These are phyloP conservation scores for Pterocarpus santalinus DNA, from an alignment of 306 rosid genomes.

Conservation along the genomic window DNA sequence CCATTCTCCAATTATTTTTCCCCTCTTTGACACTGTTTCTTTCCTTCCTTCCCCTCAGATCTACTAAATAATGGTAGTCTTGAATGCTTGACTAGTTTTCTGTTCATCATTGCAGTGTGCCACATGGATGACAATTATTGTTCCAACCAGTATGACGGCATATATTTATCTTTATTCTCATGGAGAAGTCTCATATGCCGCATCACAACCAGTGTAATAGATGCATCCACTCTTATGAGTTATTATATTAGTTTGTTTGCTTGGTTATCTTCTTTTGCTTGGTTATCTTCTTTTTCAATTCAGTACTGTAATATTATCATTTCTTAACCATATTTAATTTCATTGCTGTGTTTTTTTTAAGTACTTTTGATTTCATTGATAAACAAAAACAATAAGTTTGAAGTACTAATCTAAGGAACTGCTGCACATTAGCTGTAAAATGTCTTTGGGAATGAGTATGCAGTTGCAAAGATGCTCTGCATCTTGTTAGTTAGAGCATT, in stretches of 20 bases:
- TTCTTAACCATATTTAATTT: constrained; percentile 12
- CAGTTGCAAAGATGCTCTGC: constrained; percentile 10
- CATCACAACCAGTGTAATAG: constrained; percentile 99
- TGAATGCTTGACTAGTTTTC: constrained; percentile 34
- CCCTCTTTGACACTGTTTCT: background rate
- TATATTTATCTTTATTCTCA: constrained; percentile 95
- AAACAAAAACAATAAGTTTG: constrained; percentile 32
- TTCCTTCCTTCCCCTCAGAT: background rate
- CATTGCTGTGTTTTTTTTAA: background rate
- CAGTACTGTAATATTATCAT: background rate
- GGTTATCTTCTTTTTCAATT: constrained; percentile 38
- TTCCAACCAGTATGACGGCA: constrained; percentile 96
- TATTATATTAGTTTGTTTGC: constrained; percentile 33
- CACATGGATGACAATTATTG: constrained; percentile 96
- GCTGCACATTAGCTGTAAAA: constrained; percentile 17
- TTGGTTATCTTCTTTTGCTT: constrained; percentile 35
- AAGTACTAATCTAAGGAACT: constrained; percentile 22
- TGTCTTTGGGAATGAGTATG: constrained; percentile 26
- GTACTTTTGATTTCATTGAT: background rate
- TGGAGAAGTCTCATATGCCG: constrained; percentile 97
- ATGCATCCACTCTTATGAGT: constrained; percentile 72
- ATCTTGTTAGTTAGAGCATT: constrained; percentile 35
- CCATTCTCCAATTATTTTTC: constrained; percentile 14
- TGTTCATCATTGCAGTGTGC: constrained; percentile 82
- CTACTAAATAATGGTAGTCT: constrained; percentile 15